Base-by-base conservation (phyloP, 116 monocot genomes). In the Phalaenopsis hybrid region DNA sequence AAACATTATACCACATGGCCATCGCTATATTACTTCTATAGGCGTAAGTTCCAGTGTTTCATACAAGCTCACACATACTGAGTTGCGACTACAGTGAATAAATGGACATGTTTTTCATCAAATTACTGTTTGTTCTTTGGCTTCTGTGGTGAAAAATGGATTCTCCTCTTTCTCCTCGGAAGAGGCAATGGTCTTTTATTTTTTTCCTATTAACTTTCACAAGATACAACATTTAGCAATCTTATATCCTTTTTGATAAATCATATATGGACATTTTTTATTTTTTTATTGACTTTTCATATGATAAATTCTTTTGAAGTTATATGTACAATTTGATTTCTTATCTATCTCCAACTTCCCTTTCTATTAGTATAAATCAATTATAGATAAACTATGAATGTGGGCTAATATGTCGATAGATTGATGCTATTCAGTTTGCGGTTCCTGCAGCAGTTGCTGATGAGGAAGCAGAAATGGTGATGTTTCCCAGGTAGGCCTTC, bases 391-490 rank as follows among this genome's bases (percentile, higher is more conserved):
- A 41, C 23, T 5, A 68, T 50, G 13, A 4, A 68, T 41, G 51
- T 13, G 9, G 13, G 6, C n/a, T 79, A 11, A 67, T 67, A 44
- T 59, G 12, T 33, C 48, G 46, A 12, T 37, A 8, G 17, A 46
- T 68, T 79, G 59, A 76, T 65, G 10, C 63, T 79, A 67, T 85
- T 65, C 82, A 88, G 84, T 83, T 67, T 79, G 86, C 85, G 72
- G 78, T 83, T 87, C 51, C 85, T 31, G 81, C 77, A 57, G 67
- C 83, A 48, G 74, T 79, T 79, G 46, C 79, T 23, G 85, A 88
- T 37, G 84, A 88, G 75, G 85, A 87, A 82, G 77, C 82, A 74
- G 83, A 87, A 83, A 85, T 57, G 21, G 73, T 83, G 44, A 41
- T 67, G 25, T 87, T 85, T 61, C 85, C 89, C 1, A 86, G 89